Evolutionary conservation across 495 filamentous ascomycete genomes (phyloP), one percentile per base, ranked within the genome.

Genomic region (Penicillium coffeae): DNA sequence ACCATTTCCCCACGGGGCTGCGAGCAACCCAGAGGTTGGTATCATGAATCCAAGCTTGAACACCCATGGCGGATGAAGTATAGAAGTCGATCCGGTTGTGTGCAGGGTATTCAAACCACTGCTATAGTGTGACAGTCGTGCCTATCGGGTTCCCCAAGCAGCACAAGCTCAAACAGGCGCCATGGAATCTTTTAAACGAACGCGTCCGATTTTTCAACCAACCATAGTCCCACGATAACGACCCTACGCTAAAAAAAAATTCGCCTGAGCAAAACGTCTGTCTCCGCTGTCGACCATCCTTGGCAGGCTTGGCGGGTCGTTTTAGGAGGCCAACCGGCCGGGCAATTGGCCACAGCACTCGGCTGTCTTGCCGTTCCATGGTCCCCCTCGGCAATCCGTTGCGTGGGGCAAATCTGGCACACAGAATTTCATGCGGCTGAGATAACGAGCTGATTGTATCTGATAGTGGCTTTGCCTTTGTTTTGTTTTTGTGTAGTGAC

Each of bases 1-100:
- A 91, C 73, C 82, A 88, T 42, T 74, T 72, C 40, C 88, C 88
- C 48, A 90, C 74, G 30, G 75, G 68, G 57, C 79, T 79, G 42
- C 62, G 53, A 47, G 80, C 83, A 52, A 86, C 69, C 58, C 63
- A 69, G 35, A 63, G 40, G 57, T 87, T 85, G 58, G 71, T 65
- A 22, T 68, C 63, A 18, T 79, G 69, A 48, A 79, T 60, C 74
- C 74, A 82, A 25, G 51, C 64, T 60, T 73, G 73, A 22, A 65
- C 34, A 9, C 55, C 59, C 66, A 72, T 70, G 33, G 42, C 16
- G 3, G n/a, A n/a, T n/a, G n/a, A 42, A 19, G 45, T 14, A 21
- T 44, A 27, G 6, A 47, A 27, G 21, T 45, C 19, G 16, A 32
- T 25, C 14, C 18, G 38, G 20, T 21, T 25, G 43, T 14, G 39